A percentile compares a stretch with the other conserved stretches of the same genome.
Conservation (phyloP, 352 stramenopile genomes). For the Phytophthora pistaciae region DNA sequence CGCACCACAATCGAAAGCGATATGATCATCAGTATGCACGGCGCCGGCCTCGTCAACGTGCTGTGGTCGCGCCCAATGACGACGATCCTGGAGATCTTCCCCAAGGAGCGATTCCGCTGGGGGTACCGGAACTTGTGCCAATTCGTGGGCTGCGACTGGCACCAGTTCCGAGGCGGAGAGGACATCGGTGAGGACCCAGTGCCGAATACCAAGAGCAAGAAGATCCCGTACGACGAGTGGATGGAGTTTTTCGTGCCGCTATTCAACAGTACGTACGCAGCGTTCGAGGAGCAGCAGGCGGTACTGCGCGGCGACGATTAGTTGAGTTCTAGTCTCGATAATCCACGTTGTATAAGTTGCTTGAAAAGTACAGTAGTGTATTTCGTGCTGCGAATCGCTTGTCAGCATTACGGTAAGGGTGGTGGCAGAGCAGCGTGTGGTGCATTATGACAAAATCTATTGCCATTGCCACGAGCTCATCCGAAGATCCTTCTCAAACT, state of each 20-base stretch:
- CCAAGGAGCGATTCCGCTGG: slow-evolving; percentile 55
- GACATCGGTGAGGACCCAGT: slow-evolving; percentile 35
- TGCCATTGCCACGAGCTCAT: no score
- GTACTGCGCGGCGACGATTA: slow-evolving; percentile 9
- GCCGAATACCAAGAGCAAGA: slow-evolving; percentile 62
- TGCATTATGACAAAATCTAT: no score
- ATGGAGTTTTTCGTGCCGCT: slow-evolving; percentile 56
- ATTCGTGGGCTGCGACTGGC: slow-evolving; percentile 73
- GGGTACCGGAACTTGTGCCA: slow-evolving; percentile 85
- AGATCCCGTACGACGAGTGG: slow-evolving; percentile 63
- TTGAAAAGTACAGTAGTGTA: no score
- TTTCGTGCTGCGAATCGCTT: no score
- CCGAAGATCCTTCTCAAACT: not conserved
- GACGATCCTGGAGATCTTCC: slow-evolving; percentile 82
- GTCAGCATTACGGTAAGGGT: no score
- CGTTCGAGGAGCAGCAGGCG: slow-evolving; percentile 29
- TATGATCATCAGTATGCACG: slow-evolving; percentile 87
- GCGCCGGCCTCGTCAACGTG: slow-evolving; percentile 82
- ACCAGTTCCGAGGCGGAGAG: slow-evolving; percentile 57
- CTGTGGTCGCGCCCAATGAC: slow-evolving; percentile 64
- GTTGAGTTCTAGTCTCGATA: not conserved
- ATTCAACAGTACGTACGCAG: slow-evolving; percentile 36
- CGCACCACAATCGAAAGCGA: slow-evolving; percentile 66
- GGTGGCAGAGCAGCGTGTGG: no score
- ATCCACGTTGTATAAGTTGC: not conserved